Base-by-base conservation (phyloP, 768 basidiomycete species). In the Calocybe cyanea region DNA sequence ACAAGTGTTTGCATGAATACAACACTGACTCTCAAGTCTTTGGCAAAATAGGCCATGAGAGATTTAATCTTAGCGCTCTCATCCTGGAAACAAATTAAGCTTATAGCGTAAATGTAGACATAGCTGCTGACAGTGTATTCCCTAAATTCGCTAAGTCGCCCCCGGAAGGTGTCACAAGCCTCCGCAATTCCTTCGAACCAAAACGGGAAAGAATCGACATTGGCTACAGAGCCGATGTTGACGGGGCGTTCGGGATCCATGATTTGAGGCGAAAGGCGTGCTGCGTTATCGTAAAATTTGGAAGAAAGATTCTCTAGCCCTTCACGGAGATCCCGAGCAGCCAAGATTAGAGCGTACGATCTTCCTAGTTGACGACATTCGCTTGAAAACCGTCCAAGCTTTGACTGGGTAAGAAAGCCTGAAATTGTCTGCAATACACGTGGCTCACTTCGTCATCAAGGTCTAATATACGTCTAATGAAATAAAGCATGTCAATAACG, bases 341-440 rank as follows among this genome's bases (percentile, higher is more conserved):
- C 49, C 21, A 58, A 33, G 25, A 58, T 52, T 10, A 58, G 41
- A 30, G 51, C 54, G 33, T 58, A 58, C 2, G 52, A 53, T 39
- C 52, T 34, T 23, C 54, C 57, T 9, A 58, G 37, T 35, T 50
- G 45, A 13, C 49, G 49, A 33, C 54, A 53, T 42, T 51, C 54
- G 18, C 17, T 35, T 19, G 33, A 36, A 31, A 56, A 28, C 2
- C 15, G 32, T n/a, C 44, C 50, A n/a, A 57, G 54, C 54, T 57
- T 25, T 34, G 19, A 28, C 11, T 28, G 25, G 13, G 14, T 35
- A 7, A 14, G 34, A n/a, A 35, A 35, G 31, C n/a, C 17, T 18
- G 17, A 35, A 35, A 8, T 32, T n/a, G 17, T 5, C 17, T 35
- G 34, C 7, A n/a, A 6, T 6, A 35, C 14, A 14, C 34, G 17